These are phyloP conservation scores for Pythium scleroteichum DNA, from an alignment of 352 stramenopile species.

Conservation along the genomic window DNA sequence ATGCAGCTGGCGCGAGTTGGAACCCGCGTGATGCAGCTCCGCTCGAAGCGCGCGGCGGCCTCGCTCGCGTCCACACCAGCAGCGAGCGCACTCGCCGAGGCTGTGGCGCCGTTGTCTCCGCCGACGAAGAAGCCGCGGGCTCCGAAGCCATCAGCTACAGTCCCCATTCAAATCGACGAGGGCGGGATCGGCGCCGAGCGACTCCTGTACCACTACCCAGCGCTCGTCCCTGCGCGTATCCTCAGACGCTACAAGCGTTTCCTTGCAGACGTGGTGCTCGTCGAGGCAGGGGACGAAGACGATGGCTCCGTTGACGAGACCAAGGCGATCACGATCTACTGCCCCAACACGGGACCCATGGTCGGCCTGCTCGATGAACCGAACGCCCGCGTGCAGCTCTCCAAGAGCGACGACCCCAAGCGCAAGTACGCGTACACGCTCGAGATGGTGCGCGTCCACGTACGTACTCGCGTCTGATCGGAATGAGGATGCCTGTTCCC, in stretches of 20 bases:
- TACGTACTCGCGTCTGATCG: no score
- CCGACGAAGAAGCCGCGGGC: conserved; percentile 28
- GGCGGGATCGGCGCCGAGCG: conserved; percentile 7
- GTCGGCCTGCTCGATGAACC: conserved; percentile 70
- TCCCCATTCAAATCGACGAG: conserved; percentile 9
- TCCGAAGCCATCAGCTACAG: not conserved
- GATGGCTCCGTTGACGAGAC: conserved; percentile 19
- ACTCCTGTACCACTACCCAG: conserved; percentile 56
- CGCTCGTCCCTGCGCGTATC: conserved; percentile 53
- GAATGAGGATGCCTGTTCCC: no score
- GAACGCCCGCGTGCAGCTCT: conserved; percentile 70
- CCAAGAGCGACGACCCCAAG: conserved; percentile 71
- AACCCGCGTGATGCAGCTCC: conserved; percentile 39
- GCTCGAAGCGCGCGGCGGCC: conserved; percentile 24
- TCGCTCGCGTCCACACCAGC: not conserved
- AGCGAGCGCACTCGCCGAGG: not conserved
- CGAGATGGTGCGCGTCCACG: conserved; percentile 82
- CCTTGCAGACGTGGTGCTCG: conserved; percentile 73
- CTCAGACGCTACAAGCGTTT: conserved; percentile 85
- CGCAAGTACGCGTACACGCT: conserved; percentile 85
- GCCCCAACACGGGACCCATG: conserved; percentile 84
- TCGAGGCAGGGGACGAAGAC: conserved; percentile 20
- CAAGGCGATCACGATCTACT: conserved; percentile 73
- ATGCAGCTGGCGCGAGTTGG: not conserved
- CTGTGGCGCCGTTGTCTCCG: conserved; percentile 16